Percentiles rank a stretch among this genome's conserved stretches.
Evolutionary conservation across 164 flowering plant genomes (phyloP).

Genomic region (Buxus sempervirens): DNA sequence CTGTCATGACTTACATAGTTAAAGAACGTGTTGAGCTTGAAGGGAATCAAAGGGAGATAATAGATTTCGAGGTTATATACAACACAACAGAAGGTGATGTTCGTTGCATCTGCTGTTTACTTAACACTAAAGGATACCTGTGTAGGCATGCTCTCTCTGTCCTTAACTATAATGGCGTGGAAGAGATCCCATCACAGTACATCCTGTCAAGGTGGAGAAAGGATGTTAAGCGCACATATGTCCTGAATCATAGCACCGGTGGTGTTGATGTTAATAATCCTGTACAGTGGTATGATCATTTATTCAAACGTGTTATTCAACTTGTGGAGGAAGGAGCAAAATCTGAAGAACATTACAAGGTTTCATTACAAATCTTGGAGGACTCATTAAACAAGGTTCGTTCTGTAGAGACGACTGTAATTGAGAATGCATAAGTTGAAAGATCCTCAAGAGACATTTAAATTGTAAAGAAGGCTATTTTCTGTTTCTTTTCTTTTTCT

Average conservation of each 20-base stretch:
- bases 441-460: neutral
- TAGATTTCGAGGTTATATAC: conserved; percentile 41
- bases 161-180: conserved; percentile 43
- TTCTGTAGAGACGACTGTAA: conserved; percentile 28
- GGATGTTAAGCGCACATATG: conserved; percentile 36
- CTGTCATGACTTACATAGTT: conserved; percentile 32
- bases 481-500: no score
- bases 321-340: conserved; percentile 47
- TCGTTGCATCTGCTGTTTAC: conserved; percentile 45
- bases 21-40: conserved; percentile 35
- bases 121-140: conserved; percentile 44
- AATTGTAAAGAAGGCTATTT: no score
- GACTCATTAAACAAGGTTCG: conserved; percentile 49
- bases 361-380: conserved; percentile 43
- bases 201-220: conserved; percentile 49
- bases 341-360: conserved; percentile 34
- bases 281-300: conserved; percentile 34
- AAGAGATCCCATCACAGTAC: conserved; percentile 48
- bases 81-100: conserved; percentile 37
- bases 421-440: neutral
- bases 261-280: conserved; percentile 24
- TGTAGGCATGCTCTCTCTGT: conserved; percentile 49
- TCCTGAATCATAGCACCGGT: conserved; percentile 24
- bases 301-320: conserved; percentile 38
- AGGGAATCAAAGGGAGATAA: conserved; percentile 32